phyloP scores from a whole-genome alignment of 768 basidiomycete genomes.

The Suillus occidentalis region DNA sequence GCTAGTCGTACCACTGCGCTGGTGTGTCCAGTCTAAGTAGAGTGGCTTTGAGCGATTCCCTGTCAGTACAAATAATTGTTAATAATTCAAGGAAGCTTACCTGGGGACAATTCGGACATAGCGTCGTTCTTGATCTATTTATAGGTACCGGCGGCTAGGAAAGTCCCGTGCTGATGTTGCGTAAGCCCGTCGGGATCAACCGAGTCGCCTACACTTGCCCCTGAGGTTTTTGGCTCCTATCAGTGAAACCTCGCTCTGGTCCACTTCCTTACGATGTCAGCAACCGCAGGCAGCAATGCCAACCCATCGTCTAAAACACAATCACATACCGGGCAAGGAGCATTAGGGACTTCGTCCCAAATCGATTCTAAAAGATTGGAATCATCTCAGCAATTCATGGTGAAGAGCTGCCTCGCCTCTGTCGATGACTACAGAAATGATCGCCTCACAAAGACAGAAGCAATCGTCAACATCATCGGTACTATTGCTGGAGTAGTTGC shows the following conservation, averaged over 20 bases:
- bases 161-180: too few relatives aligned
- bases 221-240: too few relatives aligned
- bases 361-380: not conserved
- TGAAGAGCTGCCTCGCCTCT: not conserved
- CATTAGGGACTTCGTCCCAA: not conserved
- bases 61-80: too few relatives aligned
- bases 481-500: not conserved
- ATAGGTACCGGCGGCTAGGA: too few relatives aligned
- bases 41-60: too few relatives aligned
- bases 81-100: too few relatives aligned
- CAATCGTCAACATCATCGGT: not conserved
- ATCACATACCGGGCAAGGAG: not conserved
- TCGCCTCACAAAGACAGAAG: not conserved
- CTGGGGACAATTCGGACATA: too few relatives aligned
- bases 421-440: not conserved
- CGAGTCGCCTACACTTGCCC: too few relatives aligned
- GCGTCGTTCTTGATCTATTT: too few relatives aligned
- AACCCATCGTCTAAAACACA: not conserved
- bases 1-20: too few relatives aligned
- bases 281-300: not conserved
- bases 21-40: too few relatives aligned
- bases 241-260: too few relatives aligned
- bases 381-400: not conserved
- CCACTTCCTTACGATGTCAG: not conserved
- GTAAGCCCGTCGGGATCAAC: slow-evolving; percentile 2